Evolutionary conservation across 176 grass and related monocot species (phyloP), one percentile per base, ranked within the genome.

Genomic region (Eragrostis nindensis): DNA sequence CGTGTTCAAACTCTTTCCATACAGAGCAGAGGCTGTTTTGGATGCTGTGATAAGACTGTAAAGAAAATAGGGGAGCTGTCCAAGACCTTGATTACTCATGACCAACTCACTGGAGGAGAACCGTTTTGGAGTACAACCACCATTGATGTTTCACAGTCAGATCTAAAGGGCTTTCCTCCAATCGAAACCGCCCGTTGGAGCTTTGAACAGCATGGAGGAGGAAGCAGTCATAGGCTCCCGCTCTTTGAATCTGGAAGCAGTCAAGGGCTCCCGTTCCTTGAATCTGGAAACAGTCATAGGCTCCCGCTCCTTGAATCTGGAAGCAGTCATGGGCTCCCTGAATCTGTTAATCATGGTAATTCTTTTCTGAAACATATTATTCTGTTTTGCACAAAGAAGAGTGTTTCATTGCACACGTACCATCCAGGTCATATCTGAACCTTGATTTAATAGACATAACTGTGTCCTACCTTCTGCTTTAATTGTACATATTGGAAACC

Each of bases 1-100:
- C 48, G 66, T 77, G 82, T 41, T 55, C 67, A 77, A 77, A 85
- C 82, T 86, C 78, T 73, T 89, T 86, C 72, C 78, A 47, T 86
- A 89, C 87, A 89, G 87, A 89, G 83, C 87, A 89, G 87, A 86
- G 87, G 83, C 87, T 89, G 87, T 86, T 89, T 89, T 73, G 83
- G 87, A 77, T 89, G 87, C 83, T 89, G 83, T 77, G 66, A 89
- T 81, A 85, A 66, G 47, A 45, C 73, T 30, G 77, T 66, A 77
- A 85, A 38, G 14, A 78, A 82, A 5, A 39, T 61, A 12, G 66
- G 87, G 9, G 71, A 89, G 32, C 49, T 85, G 60, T 77, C 78
- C 4, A 86, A 29, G 59, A 54, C 74, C 50, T 44, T 86, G 1
- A 81, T 86, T 6, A 22, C 72, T 21, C 87, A 81, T 0, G 78